Percentiles rank a stretch among this genome's conserved stretches.
These are phyloP conservation scores for Cadophora sp. DNA, from an alignment of 2,329 filamentous ascomycete genomes.

Conservation along the genomic window DNA sequence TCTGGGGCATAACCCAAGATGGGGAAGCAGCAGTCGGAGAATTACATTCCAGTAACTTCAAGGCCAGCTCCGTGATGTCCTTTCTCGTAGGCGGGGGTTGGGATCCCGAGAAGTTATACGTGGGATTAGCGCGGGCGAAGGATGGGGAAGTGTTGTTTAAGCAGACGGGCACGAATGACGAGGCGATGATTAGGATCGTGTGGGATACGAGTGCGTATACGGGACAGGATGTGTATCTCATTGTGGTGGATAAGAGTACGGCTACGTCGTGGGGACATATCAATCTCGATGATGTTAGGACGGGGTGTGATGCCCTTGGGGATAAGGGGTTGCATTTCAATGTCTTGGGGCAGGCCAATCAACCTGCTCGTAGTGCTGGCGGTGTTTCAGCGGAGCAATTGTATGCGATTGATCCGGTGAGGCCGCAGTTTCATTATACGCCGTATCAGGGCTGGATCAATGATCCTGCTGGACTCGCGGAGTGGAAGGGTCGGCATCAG, in stretches of 20 bases:
- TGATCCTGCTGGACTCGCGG: constrained; percentile 67
- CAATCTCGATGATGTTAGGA: constrained; percentile 45
- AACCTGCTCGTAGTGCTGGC: constrained; percentile 29
- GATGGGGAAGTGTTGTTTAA: constrained; percentile 40
- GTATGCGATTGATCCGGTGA: constrained; percentile 42
- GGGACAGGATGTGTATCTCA: constrained; percentile 35
- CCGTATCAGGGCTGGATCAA: constrained; percentile 61
- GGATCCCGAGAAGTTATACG: constrained; percentile 43
- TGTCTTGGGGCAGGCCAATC: constrained; percentile 43
- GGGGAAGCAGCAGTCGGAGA: constrained; percentile 43
- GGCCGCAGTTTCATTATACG: constrained; percentile 62
- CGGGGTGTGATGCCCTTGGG: constrained; percentile 41
- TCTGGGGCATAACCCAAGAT: constrained; percentile 39
- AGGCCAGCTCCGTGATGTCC: constrained; percentile 43
- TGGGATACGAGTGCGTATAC: constrained; percentile 45
- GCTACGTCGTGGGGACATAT: constrained; percentile 38
- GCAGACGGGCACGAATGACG: constrained; percentile 45
- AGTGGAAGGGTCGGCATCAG: constrained; percentile 62
- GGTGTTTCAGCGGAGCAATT: constrained; percentile 11
- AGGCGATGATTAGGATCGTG: constrained; percentile 43
- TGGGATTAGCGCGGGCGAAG: constrained; percentile 42
- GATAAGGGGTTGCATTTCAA: constrained; percentile 42
- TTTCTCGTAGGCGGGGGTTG: constrained; percentile 46
- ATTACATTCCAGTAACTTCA: constrained; percentile 43
- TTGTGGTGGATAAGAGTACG: constrained; percentile 40